phyloP scores from a whole-genome alignment of 208 protist genomes.

The Wallacemonas collosoma region DNA sequence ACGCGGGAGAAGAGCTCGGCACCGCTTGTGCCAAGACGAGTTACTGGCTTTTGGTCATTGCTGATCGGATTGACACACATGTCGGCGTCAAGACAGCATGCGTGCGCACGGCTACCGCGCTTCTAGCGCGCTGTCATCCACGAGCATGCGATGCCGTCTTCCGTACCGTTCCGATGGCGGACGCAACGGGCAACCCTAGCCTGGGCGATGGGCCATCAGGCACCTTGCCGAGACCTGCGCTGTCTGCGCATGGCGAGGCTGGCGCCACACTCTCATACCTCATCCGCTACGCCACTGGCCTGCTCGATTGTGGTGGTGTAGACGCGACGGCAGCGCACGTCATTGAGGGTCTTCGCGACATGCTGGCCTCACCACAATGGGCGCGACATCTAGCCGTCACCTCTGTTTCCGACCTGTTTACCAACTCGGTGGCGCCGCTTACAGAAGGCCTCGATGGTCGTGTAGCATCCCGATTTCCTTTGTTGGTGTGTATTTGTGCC shows the following conservation, averaged over 20 bases:
- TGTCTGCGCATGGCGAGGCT: too few species aligned
- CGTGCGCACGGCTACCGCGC: slow-evolving; percentile 24
- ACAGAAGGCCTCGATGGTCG: too few species aligned
- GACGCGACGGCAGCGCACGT: slow-evolving; percentile 33
- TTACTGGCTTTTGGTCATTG: slow-evolving; percentile 21
- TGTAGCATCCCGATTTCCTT: not conserved
- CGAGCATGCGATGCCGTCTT: slow-evolving; percentile 24
- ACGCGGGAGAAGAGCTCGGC: slow-evolving; percentile 19
- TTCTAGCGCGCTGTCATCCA: slow-evolving; percentile 47
- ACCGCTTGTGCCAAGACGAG: slow-evolving; percentile 12
- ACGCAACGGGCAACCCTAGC: not conserved
- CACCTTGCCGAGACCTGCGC: too few species aligned
- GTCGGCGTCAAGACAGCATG: slow-evolving; percentile 31
- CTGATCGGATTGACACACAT: slow-evolving; percentile 21
- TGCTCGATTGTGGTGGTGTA: slow-evolving; percentile 18
- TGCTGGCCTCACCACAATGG: slow-evolving; percentile 13
- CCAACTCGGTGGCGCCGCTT: too few species aligned
- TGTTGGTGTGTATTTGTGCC: slow-evolving; percentile 32
- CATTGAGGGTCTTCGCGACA: slow-evolving; percentile 1
- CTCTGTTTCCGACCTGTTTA: not conserved
- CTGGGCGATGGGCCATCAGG: too few species aligned
- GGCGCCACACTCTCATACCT: slow-evolving; percentile 2
- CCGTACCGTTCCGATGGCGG: slow-evolving; percentile 9
- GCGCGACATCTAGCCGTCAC: not conserved
- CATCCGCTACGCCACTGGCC: not conserved